Percentiles rank a stretch among this genome's conserved stretches.
Evolutionary conservation across 176 grass and related monocot species (phyloP).

Genomic region (Bothriochloa decipiens): DNA sequence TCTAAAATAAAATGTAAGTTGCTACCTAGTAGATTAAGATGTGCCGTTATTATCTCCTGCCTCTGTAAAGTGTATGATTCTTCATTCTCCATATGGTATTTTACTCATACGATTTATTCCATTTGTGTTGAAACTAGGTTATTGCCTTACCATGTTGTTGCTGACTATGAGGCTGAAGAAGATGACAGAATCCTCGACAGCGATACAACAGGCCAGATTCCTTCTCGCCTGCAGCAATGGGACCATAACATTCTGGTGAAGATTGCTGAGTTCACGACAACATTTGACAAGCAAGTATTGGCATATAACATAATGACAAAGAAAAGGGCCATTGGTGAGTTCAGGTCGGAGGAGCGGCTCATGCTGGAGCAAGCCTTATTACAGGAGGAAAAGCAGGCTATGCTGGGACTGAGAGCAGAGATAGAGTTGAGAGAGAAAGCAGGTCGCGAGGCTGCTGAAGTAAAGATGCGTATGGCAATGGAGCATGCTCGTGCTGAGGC

Average conservation of each 20-base stretch:
- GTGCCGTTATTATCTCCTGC: not conserved
- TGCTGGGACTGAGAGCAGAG: slow-evolving; percentile 59
- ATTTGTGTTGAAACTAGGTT: slow-evolving; percentile 58
- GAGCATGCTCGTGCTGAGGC: slow-evolving; percentile 67
- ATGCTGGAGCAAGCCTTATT: slow-evolving; percentile 87
- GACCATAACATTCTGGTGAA: slow-evolving; percentile 97
- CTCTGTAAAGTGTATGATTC: slow-evolving; percentile 10
- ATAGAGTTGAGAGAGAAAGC: slow-evolving; percentile 81
- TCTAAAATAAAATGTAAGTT: slow-evolving; percentile 6
- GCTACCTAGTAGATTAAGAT: not conserved
- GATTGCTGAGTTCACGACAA: slow-evolving; percentile 89
- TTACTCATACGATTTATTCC: slow-evolving; percentile 36
- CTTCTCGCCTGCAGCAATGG: slow-evolving; percentile 94
- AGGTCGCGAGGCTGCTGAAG: slow-evolving; percentile 71
- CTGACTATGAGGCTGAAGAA: slow-evolving; percentile 98
- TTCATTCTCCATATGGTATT: not conserved
- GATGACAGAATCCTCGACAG: slow-evolving; percentile 89
- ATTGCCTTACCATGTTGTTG: slow-evolving; percentile 96
- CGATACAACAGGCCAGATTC: slow-evolving; percentile 70
- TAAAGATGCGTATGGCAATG: slow-evolving; percentile 76
- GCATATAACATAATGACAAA: slow-evolving; percentile 97
- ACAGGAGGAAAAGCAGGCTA: slow-evolving; percentile 74
- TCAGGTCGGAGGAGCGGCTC: slow-evolving; percentile 91
- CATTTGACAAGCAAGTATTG: slow-evolving; percentile 96
- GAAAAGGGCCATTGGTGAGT: slow-evolving; percentile 83